Base-by-base conservation (phyloP, 257 asterid species). In the Linderniella brevidens region DNA sequence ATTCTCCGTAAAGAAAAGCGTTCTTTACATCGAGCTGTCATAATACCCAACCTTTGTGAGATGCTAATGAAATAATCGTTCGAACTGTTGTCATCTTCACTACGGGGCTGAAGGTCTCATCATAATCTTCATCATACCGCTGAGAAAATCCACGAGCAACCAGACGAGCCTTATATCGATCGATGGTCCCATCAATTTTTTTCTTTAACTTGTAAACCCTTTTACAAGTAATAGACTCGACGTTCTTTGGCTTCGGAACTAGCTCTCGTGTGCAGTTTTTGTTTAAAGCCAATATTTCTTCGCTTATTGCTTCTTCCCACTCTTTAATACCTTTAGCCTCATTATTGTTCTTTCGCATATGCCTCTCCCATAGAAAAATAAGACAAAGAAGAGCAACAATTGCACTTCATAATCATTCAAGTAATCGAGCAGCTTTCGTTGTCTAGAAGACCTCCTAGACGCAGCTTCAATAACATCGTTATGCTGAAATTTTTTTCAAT, bases 141-240 rank as follows among this genome's bases (percentile, higher is more conserved):
- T 53, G 54, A 57, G 60, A 56, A 13, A 56, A 62, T 0, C 50
- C 56, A 13, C 38, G 11, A 8, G 59, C 59, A 37, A 63, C 39
- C 0, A 57, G 32, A 1, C 56, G 18, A 5, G 52, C 45, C 48
- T 55, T 56, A 9, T 1, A 57, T 17, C 18, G 38, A 0, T 57
- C 50, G 13, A 35, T 29, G 0, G 29, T 45, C 11, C 25, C 49
- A 45, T 14, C 49, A 0, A 1, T 16, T 17, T 45, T 14, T 8
- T 45, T 17, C 12, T 58, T 58, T 17, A 64, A 37, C 0, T 18
- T 1, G 14, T 48, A 53, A 10, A 52, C 64, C 60, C 47, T 57
- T 29, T 58, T 64, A 14, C 58, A 64, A 1, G 64, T 25, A 25
- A 25, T 25, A 2, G 32, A 25, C 6, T 25, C 32, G n/a, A 25